Conservation (phyloP, 768 basidiomycete genomes). For the Mycena galopus region DNA sequence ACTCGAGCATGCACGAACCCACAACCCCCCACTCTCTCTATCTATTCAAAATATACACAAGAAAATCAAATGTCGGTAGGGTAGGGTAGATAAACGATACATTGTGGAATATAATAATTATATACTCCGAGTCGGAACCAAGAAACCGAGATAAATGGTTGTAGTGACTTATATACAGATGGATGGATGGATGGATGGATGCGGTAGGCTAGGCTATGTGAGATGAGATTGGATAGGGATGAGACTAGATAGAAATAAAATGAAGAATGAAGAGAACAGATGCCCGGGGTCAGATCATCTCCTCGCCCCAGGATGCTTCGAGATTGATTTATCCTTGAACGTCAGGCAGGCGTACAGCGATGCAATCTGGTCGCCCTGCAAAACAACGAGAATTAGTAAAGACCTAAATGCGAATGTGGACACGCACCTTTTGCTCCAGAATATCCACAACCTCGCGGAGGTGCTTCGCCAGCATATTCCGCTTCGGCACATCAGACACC, state of each 20-base stretch:
- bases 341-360: constrained; percentile 86
- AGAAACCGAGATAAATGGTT: background rate
- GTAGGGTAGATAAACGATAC: background rate
- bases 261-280: background rate
- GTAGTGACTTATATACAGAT: background rate
- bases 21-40: too few relatives aligned
- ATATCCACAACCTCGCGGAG: constrained; percentile 92
- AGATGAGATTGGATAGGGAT: background rate
- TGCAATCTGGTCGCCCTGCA: constrained; percentile 94
- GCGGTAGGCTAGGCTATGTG: background rate
- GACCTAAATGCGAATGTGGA: constrained; percentile 14
- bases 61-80: background rate
- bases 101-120: too few relatives aligned
- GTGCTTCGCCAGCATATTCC: constrained; percentile 90
- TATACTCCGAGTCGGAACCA: too few relatives aligned
- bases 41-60: too few relatives aligned
- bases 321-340: constrained; percentile 75
- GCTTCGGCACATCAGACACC: constrained; percentile 81
- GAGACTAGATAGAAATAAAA: background rate
- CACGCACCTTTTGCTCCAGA: constrained; percentile 90
- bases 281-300: background rate
- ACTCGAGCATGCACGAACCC: too few relatives aligned
- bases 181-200: background rate
- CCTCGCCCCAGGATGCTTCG: background rate
- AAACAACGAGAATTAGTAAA: constrained; percentile 23